phyloP scores from a whole-genome alignment of 371 early-diverging fungal species.

The Rhizopus sp. region DNA sequence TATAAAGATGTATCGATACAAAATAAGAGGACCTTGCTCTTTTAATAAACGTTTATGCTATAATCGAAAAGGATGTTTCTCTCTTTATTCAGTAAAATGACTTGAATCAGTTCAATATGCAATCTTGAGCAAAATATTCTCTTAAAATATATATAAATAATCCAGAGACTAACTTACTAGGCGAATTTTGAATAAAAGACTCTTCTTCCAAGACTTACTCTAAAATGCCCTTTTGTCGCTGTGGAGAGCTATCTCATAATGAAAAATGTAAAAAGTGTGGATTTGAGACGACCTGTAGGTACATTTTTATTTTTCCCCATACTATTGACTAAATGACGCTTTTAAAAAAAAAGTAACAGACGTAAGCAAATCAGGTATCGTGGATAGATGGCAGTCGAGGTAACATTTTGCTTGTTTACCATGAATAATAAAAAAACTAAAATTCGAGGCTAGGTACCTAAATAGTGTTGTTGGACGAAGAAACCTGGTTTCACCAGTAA shows the following conservation, averaged over 20 bases:
- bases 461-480: conserved; percentile 18
- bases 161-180: background rate
- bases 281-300: conserved; percentile 20
- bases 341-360: background rate
- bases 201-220: background rate
- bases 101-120: conserved; percentile 2
- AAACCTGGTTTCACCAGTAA: background rate
- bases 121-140: conserved; percentile 1
- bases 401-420: background rate
- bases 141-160: background rate
- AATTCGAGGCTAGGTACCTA: conserved; percentile 8
- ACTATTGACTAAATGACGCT: background rate
- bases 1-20: conserved; percentile 1
- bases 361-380: background rate
- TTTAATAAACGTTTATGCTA: background rate
- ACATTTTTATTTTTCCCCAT: background rate
- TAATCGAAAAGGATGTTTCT: background rate
- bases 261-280: conserved; percentile 40
- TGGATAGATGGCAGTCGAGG: conserved; percentile 29
- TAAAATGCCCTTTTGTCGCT: conserved; percentile 43
- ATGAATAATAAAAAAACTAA: background rate
- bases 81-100: background rate
- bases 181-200: too few species aligned
- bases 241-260: conserved; percentile 37
- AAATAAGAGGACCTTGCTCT: conserved; percentile 8